Evolutionary conservation across 2,329 filamentous ascomycete genomes (phyloP), one percentile per base, ranked within the genome.

Genomic region (Aureobasidium sp.): DNA sequence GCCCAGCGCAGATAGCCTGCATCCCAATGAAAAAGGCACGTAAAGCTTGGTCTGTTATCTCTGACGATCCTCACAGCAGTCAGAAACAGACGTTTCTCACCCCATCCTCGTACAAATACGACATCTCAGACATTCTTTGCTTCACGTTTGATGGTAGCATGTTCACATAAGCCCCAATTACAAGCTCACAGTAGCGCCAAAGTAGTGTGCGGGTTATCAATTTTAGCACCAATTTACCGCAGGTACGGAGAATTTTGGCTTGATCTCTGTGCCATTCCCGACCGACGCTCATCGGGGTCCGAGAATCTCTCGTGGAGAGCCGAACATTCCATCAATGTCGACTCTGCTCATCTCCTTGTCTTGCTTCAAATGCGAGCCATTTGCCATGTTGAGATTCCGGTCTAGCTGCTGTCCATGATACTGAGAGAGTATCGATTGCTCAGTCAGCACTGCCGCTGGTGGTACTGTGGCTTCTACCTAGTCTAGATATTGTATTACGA

Each of bases 91-190:
- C 5, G 29, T 43, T 47, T 27, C 20, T 9, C 43, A 59, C 12
- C 41, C 53, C 29, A 2, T 48, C 32, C 12, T 37, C 32, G 44
- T 29, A 47, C 63, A 4, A 20, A 46, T 36, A 47, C 43, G 50
- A 61, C 44, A 29, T 60, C 37, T 61, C 53, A 51, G 60, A 48
- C 20, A 41, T 51, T 61, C 56, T 63, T 66, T 44, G 39, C 39
- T 57, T 57, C 64, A 73, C 55, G 29, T 29, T 32, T 60, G 46
- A 60, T 51, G 24, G 57, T 60, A 47, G 57, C 57, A 60, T 50
- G 57, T 60, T n/a, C 55, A 59, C 55, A 59, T 60, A 60, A 60
- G 57, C 57, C 46, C 57, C 57, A 36, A 43, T 34, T 60, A 41
- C 46, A 60, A 60, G 57, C 57, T 60, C 57, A 60, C 55, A 57